Percentiles rank a stretch among this genome's conserved stretches.
Conservation (phyloP, 306 rosid species). For the Glycine soja region DNA sequence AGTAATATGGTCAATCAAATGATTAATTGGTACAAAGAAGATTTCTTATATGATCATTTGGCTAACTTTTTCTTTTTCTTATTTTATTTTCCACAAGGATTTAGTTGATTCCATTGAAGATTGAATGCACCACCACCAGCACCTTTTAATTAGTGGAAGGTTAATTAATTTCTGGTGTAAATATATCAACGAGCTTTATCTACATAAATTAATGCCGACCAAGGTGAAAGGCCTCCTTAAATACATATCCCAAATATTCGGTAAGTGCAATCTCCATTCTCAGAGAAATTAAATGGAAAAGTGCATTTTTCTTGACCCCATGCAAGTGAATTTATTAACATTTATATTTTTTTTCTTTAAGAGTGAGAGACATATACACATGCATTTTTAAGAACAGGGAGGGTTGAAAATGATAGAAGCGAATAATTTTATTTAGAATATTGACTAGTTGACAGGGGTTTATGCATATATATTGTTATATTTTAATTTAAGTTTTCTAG, state of each 20-base stretch:
- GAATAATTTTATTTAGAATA: neutral
- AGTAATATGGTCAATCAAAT: neutral
- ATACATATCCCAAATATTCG: conserved; percentile 81
- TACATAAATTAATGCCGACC: conserved; percentile 51
- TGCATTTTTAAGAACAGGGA: neutral
- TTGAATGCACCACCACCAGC: conserved; percentile 26
- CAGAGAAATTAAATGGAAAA: neutral
- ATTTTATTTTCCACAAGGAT: conserved; percentile 11
- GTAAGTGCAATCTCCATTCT: conserved; percentile 50
- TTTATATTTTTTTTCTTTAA: neutral
- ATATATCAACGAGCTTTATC: conserved; percentile 34
- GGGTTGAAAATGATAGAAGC: neutral
- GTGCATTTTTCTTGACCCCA: neutral
- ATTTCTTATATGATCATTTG: conserved; percentile 29
- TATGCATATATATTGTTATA: neutral
- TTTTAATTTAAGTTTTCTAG: neutral
- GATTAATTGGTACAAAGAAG: neutral
- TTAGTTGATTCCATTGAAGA: conserved; percentile 41
- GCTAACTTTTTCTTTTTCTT: neutral
- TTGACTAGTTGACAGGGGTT: neutral
- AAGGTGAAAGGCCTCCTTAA: conserved; percentile 83
- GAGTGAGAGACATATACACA: neutral
- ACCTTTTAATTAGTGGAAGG: conserved; percentile 20
- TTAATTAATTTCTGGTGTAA: conserved; percentile 38
- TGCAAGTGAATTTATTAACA: conserved; percentile 8